Conservation (phyloP, 208 protist genomes). For the Trypanosoma scelopori region DNA sequence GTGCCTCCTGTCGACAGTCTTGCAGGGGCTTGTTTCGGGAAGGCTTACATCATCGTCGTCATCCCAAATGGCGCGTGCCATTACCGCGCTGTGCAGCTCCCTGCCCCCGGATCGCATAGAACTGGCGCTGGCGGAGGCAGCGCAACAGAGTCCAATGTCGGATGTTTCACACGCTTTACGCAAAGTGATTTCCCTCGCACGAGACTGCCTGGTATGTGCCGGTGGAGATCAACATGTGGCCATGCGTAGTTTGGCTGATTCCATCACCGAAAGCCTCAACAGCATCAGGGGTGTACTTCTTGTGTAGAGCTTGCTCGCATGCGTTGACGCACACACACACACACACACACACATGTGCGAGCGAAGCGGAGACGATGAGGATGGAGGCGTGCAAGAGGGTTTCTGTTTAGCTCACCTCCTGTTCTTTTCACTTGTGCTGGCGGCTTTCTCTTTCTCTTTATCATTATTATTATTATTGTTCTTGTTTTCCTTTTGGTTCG, state of each 20-base stretch:
- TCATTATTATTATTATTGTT: too few species aligned
- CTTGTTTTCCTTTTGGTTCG: too few species aligned
- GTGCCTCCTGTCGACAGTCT: conserved; percentile 26
- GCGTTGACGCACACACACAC: too few species aligned
- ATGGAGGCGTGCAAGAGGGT: too few species aligned
- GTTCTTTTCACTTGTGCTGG: too few species aligned
- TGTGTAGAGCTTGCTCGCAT: conserved; percentile 1
- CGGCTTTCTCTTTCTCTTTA: too few species aligned
- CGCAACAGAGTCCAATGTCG: neutral
- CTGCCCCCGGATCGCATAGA: conserved; percentile 20
- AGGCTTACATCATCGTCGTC: conserved; percentile 26
- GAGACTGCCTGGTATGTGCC: conserved; percentile 4
- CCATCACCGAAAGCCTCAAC: conserved; percentile 20
- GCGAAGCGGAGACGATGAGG: neutral
- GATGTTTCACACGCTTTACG: neutral
- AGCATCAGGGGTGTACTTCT: conserved; percentile 19
- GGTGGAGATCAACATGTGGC: neutral
- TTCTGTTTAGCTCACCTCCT: too few species aligned
- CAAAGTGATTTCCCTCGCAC: conserved; percentile 3
- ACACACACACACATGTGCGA: neutral
- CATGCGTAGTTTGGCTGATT: conserved; percentile 7
- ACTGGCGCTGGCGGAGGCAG: conserved; percentile 1
- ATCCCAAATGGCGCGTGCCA: conserved; percentile 18
- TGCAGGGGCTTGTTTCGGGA: conserved; percentile 28
- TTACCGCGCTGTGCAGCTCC: conserved; percentile 24